Evolutionary conservation across 2,329 filamentous ascomycete species (phyloP), one percentile per base, ranked within the genome.

Genomic region (Xenoacremonium recifei): DNA sequence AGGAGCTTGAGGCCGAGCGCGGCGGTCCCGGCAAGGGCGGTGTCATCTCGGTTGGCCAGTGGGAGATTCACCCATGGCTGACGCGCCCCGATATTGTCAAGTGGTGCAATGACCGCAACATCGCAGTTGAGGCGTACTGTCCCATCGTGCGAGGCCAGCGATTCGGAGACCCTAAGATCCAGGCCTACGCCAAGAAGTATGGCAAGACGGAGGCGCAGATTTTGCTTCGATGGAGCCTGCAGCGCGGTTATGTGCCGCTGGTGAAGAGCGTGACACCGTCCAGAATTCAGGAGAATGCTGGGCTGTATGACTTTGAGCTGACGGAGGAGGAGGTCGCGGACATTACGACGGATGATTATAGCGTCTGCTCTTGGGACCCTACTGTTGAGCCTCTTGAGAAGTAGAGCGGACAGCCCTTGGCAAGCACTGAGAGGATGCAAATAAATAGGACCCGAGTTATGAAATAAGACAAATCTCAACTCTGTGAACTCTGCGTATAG

Each of bases 51-150:
- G 86, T 96, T 27, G 90, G 89, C 30, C 91, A 96, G 67, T 89
- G 86, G 66, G 91, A 96, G 67, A 70, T 96, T 10, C 91, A 96
- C 65, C 91, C 91, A 1, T 96, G 89, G 90, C 80, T 90, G 31
- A 75, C 82, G 7, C 76, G 90, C n/a, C 70, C 75, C 17, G 89
- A 96, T 58, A 89, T 96, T 47, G 82, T 84, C 7, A 70, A 79
- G 35, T 96, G 90, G 89, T 87, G 86, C 54, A 64, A 73, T 49
- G 73, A 83, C 63, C 73, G 80, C 15, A 73, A 74, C 45, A 70
- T 87, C 16, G 75, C 80, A 21, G 62, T 87, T 12, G 75, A 89
- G 66, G 80, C 80, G 0, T 85, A 83, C 59, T 75, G 71, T 31
- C 80, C 81, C 11, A 69, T 84, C 31, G 77, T 82, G 2, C 70